Conservation (phyloP, 495 filamentous ascomycete genomes). For the Penicillium simplicissimum region DNA sequence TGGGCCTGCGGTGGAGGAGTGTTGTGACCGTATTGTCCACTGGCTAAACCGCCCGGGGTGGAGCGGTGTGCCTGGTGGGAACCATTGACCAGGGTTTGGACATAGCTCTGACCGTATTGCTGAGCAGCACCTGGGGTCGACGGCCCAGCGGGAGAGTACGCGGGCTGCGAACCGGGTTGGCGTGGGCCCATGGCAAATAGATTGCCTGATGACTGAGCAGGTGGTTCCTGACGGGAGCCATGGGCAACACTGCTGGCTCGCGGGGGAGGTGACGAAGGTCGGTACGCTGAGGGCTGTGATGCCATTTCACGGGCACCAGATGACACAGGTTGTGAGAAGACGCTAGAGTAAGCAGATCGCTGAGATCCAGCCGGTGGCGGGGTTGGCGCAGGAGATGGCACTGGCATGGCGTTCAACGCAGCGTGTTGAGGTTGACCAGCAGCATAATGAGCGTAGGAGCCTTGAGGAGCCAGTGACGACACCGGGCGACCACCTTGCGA, state of each 20-base stretch:
- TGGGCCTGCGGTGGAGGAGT: slow-evolving; percentile 41
- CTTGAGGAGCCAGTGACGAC: slow-evolving; percentile 28
- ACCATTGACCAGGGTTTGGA: slow-evolving; percentile 37
- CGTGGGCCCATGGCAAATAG: slow-evolving; percentile 37
- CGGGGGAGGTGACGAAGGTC: slow-evolving; percentile 38
- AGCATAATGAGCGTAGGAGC: slow-evolving; percentile 35
- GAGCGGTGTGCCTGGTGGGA: slow-evolving; percentile 42
- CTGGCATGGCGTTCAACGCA: slow-evolving; percentile 31
- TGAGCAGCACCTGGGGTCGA: slow-evolving; percentile 40
- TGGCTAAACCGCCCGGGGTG: slow-evolving; percentile 31
- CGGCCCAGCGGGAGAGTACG: slow-evolving; percentile 32
- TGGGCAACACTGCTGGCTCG: slow-evolving; percentile 36
- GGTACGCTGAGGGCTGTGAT: slow-evolving; percentile 33
- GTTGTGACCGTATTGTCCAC: slow-evolving; percentile 38
- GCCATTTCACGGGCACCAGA: slow-evolving; percentile 37
- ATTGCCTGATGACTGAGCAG: slow-evolving; percentile 35
- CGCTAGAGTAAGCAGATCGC: slow-evolving; percentile 37
- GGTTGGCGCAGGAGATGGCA: slow-evolving; percentile 43
- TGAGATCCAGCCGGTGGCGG: slow-evolving; percentile 40
- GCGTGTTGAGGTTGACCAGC: slow-evolving; percentile 30
- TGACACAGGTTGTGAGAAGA: slow-evolving; percentile 31
- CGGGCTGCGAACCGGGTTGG: slow-evolving; percentile 26
- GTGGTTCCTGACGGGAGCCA: slow-evolving; percentile 36
- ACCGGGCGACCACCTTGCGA: slow-evolving; percentile 28
- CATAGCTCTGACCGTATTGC: slow-evolving; percentile 39